These are phyloP conservation scores for Calonectria ilicicola DNA, from an alignment of 2,329 filamentous ascomycete genomes.

Conservation along the genomic window DNA sequence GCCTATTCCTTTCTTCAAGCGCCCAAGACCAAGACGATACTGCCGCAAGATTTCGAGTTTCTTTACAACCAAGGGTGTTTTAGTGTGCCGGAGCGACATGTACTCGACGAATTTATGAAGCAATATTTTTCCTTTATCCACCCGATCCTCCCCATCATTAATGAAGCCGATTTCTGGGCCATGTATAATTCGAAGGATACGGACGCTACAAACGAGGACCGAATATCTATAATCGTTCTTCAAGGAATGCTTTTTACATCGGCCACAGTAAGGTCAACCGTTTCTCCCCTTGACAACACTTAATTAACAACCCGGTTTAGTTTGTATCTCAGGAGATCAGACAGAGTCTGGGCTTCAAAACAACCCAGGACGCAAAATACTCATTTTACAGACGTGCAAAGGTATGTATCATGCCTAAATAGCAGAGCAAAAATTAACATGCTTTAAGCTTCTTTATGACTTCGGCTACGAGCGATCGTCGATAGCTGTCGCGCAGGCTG, in stretches of 20 bases:
- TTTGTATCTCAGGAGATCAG: constrained; percentile 37
- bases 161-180: constrained; percentile 41
- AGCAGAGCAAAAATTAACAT: not conserved
- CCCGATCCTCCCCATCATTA: constrained; percentile 42
- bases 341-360: constrained; percentile 34
- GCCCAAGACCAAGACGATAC: constrained; percentile 33
- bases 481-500: constrained; percentile 39
- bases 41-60: constrained; percentile 40
- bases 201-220: constrained; percentile 10
- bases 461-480: constrained; percentile 40
- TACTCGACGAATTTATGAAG: constrained; percentile 43
- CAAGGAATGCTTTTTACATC: constrained; percentile 40
- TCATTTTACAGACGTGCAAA: constrained; percentile 40
- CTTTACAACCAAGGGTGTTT: constrained; percentile 43
- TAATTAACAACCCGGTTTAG: constrained; percentile 6
- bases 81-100: constrained; percentile 34
- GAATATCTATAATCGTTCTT: constrained; percentile 36
- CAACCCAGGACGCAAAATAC: constrained; percentile 38
- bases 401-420: not conserved
- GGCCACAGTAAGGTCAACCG: constrained; percentile 28
- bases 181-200: constrained; percentile 32
- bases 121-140: constrained; percentile 46
- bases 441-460: constrained; percentile 37
- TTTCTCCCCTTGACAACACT: rapidly evolving
- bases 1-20: constrained; percentile 38